phyloP scores from a whole-genome alignment of 1,284 basidiomycete genomes.

The Golubevia sp. region DNA sequence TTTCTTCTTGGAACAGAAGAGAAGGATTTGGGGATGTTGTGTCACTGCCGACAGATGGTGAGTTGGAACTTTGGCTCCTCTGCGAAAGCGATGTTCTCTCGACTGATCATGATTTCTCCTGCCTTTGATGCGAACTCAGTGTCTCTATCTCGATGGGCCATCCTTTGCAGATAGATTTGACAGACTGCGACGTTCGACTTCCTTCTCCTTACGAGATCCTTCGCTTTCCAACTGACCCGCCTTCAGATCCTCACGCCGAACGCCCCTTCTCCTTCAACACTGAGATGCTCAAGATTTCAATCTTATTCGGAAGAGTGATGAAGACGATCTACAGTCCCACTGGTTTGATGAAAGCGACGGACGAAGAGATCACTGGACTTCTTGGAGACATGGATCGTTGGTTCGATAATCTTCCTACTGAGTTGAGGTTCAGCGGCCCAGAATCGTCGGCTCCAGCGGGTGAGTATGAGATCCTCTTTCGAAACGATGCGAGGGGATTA shows the following conservation, averaged over 20 bases:
- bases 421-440: constrained; percentile 31
- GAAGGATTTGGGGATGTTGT: constrained; percentile 51
- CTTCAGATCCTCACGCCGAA: constrained; percentile 25
- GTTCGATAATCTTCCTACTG: constrained; percentile 34
- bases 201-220: constrained; percentile 48
- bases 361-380: constrained; percentile 45
- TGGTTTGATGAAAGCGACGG: constrained; percentile 52
- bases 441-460: constrained; percentile 20
- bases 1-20: constrained; percentile 48
- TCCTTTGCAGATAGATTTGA: constrained; percentile 48
- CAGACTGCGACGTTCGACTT: constrained; percentile 52
- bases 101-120: neutral
- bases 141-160: constrained; percentile 44
- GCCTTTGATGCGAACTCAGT: neutral
- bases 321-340: constrained; percentile 58
- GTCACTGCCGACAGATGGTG: constrained; percentile 39
- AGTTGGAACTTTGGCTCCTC: neutral
- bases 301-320: constrained; percentile 53
- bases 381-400: constrained; percentile 47
- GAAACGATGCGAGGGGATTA: no score
- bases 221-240: constrained; percentile 31
- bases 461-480: neutral
- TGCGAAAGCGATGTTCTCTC: neutral
- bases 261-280: constrained; percentile 52
- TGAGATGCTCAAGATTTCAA: constrained; percentile 54